These are phyloP conservation scores for Sesbania bispinosa DNA, from an alignment of 306 rosid species.

Conservation along the genomic window DNA sequence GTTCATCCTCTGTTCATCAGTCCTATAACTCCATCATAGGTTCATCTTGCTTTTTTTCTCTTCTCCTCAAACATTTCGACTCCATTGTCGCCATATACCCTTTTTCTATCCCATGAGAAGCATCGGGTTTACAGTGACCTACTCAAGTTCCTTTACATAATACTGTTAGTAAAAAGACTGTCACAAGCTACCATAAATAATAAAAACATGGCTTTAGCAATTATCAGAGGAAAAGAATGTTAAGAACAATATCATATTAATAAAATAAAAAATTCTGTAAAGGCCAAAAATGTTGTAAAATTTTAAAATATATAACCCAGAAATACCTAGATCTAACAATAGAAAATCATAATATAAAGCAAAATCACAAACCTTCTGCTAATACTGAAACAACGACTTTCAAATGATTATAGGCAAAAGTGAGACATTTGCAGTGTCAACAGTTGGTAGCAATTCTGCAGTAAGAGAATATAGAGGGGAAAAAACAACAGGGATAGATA, in stretches of 20 bases:
- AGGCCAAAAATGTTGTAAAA: conserved; percentile 5
- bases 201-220: background rate
- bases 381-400: background rate
- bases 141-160: too few relatives aligned
- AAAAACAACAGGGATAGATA: background rate
- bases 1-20: too few relatives aligned
- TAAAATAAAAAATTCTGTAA: background rate
- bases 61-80: too few relatives aligned
- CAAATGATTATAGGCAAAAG: conserved; percentile 11
- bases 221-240: background rate
- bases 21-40: too few relatives aligned
- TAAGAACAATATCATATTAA: background rate
- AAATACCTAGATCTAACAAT: conserved; percentile 3
- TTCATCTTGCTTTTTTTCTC: too few relatives aligned
- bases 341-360: conserved; percentile 17
- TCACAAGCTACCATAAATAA: background rate
- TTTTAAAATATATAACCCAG: background rate
- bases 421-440: background rate
- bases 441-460: background rate
- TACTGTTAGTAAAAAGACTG: background rate
- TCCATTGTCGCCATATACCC: too few relatives aligned
- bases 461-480: background rate
- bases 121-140: too few relatives aligned
- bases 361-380: background rate
- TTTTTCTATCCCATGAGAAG: too few relatives aligned